A percentile compares a stretch with the other conserved stretches of the same genome.
Evolutionary conservation across 495 filamentous ascomycete genomes (phyloP).

Genomic region (Chaetomium fimeti): DNA sequence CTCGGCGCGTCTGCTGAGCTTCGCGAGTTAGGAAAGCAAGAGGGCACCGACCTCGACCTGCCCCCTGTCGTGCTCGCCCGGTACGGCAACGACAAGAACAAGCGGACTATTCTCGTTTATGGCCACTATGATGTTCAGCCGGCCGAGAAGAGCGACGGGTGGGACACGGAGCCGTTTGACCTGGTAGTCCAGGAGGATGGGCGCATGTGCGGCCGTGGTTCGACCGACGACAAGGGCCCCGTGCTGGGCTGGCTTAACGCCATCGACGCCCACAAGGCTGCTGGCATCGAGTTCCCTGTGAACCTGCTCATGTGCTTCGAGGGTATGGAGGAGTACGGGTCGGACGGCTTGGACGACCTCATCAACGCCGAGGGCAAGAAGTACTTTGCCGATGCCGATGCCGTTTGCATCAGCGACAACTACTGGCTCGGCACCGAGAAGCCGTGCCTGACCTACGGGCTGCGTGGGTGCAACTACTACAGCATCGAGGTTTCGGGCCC

Average conservation of each 20-base stretch:
- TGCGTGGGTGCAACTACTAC: slow-evolving; percentile 98
- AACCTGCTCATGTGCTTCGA: slow-evolving; percentile 99
- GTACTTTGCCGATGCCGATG: slow-evolving; percentile 92
- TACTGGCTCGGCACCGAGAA: slow-evolving; percentile 99
- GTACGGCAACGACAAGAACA: slow-evolving; percentile 85
- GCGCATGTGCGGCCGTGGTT: slow-evolving; percentile 92
- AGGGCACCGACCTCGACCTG: slow-evolving; percentile 82
- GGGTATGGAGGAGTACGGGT: slow-evolving; percentile 99
- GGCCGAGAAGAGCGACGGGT: slow-evolving; percentile 88
- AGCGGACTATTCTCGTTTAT: slow-evolving; percentile 93
- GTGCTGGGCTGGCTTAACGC: slow-evolving; percentile 97
- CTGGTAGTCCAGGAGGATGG: slow-evolving; percentile 84
- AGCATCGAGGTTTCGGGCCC: slow-evolving; percentile 82
- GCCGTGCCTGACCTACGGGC: slow-evolving; percentile 94
- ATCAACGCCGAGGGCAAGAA: slow-evolving; percentile 84
- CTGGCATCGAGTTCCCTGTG: slow-evolving; percentile 90
- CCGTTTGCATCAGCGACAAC: slow-evolving; percentile 98
- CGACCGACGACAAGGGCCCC: slow-evolving; percentile 97
- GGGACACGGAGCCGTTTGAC: slow-evolving; percentile 93
- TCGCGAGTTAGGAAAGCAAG: slow-evolving; percentile 82
- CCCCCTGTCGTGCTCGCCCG: slow-evolving; percentile 89
- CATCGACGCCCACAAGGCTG: slow-evolving; percentile 94
- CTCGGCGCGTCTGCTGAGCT: slow-evolving; percentile 86
- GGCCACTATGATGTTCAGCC: slow-evolving; percentile 99
- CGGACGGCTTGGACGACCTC: slow-evolving; percentile 92